Conservation (phyloP, 306 rosid genomes). For the Cicer arietinum region DNA sequence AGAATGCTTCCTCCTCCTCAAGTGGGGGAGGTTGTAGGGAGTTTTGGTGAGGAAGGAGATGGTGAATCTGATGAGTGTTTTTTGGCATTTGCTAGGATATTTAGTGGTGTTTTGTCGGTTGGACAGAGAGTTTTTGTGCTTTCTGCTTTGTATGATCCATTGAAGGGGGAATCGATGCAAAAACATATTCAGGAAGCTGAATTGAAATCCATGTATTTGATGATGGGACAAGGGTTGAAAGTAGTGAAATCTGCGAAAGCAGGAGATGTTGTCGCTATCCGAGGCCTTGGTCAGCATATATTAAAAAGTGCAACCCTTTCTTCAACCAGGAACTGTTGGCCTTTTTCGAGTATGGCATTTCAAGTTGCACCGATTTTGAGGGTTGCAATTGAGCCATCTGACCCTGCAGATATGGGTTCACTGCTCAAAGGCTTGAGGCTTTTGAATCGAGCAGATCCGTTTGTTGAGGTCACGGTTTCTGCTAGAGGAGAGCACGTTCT, state of each 20-base stretch:
- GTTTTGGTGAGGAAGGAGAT: slow-evolving; percentile 60
- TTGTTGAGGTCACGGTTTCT: slow-evolving; percentile 85
- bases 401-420: slow-evolving; percentile 81
- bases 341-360: slow-evolving; percentile 86
- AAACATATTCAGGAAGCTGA: slow-evolving; percentile 86
- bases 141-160: slow-evolving; percentile 87
- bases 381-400: slow-evolving; percentile 89
- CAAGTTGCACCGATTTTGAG: slow-evolving; percentile 86
- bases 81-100: slow-evolving; percentile 87
- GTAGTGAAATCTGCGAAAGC: slow-evolving; percentile 72
- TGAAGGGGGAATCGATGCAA: slow-evolving; percentile 74
- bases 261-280: slow-evolving; percentile 87
- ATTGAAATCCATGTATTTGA: slow-evolving; percentile 72
- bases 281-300: slow-evolving; percentile 90
- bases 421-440: slow-evolving; percentile 79
- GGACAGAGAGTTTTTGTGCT: slow-evolving; percentile 84
- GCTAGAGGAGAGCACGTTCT: slow-evolving; percentile 86
- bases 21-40: slow-evolving; percentile 49
- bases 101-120: slow-evolving; percentile 74
- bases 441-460: slow-evolving; percentile 88
- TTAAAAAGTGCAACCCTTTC: slow-evolving; percentile 92
- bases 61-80: slow-evolving; percentile 85
- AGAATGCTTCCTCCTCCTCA: slow-evolving; percentile 68
- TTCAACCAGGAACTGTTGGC: slow-evolving; percentile 84
- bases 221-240: slow-evolving; percentile 96